Evolutionary conservation across 306 rosid genomes (phyloP), one percentile per base, ranked within the genome.

Genomic region (Pachyrhizus erosus): DNA sequence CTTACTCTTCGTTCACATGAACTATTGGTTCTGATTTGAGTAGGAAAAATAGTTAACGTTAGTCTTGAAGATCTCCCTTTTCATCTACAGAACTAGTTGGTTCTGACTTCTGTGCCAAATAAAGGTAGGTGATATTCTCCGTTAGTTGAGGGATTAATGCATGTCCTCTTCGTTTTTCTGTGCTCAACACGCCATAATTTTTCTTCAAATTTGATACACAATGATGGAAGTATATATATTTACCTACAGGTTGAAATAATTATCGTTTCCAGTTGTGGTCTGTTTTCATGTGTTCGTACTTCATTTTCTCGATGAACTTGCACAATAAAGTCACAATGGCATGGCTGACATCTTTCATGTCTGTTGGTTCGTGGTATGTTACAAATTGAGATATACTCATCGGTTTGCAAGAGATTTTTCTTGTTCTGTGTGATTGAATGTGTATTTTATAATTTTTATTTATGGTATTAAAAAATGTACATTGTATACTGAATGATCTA

Each of bases 1-100:
- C 84, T 10, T 26, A 86, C 54, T 76, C 88, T 60, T 68, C 29
- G 7, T 65, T 86, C 17, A 24, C 86, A 9, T 73, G 82, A 82
- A 42, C 33, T 12, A 23, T 66, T 26, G 40, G 29, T 55, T 67
- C 54, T 54, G 27, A 60, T 31, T 75, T 61, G 1, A 34, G 77
- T 52, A 8, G 66, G 24, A 43, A 62, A 51, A 64, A 23, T 21
- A 73, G 33, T 74, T 75, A 64, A 43, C 12, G 62, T 71, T 26
- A 48, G 45, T 48, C n/a, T n/a, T n/a, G 24, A 65, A 65, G n/a
- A 77, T 11, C 18, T 9, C 43, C 29, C 62, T 37, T 74, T 51
- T 49, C 42, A 52, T 81, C 34, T 60, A 48, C 76, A 40, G 37
- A 60, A 80, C 75, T 29, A 31, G 46, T 67, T 83, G 71, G 52